Evolutionary conservation across 176 grass and related monocot species (phyloP), one percentile per base, ranked within the genome.

Genomic region (Alloteropsis semialata): DNA sequence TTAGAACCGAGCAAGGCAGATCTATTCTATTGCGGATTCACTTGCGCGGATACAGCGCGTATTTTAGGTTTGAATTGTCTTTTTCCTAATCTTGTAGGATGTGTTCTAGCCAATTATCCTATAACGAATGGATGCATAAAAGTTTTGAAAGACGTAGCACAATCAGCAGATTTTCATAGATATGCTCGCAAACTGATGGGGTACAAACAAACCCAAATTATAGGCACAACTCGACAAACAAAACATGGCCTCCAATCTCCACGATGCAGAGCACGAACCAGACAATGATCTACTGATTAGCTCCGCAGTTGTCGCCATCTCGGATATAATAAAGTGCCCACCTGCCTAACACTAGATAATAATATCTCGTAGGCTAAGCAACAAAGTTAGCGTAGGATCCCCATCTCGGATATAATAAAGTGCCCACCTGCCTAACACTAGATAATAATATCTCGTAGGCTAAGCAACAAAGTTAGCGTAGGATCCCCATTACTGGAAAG

Each of bases 281-380:
- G 88, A 86, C 74, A 83, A 29, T 8, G 41, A 74, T 67, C 68
- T 81, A 87, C 80, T 90, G 88, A 87, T 90, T 90, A 79, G 58
- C 84, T 68, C 79, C 66, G 36, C 59, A 36, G 32, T 79, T 87
- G 84, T 90, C 88, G 74, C 62, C 84, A 32, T 87, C 80, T 22
- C 6, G 34, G 19, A 83, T 69, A 80, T 80, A 81, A 72, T 77
- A 77, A 69, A 55, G 74, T 72, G 65, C 38, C 30, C 25, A 58
- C 66, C 68, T 79, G 84, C 84, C 84, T 46, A 87, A 87, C 84
- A 76, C 74, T 79, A 75, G 74, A 44, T 79, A 79, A 90, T 70
- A 79, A 87, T 86, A 86, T 82, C 48, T 30, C 38, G 3, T 36
- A 83, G 59, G 74, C 66, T 87, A 83, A 86, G 66, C 79, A 42